These are phyloP conservation scores for Paramecium sonneborni DNA, from an alignment of 73 alveolate species.

Conservation along the genomic window DNA sequence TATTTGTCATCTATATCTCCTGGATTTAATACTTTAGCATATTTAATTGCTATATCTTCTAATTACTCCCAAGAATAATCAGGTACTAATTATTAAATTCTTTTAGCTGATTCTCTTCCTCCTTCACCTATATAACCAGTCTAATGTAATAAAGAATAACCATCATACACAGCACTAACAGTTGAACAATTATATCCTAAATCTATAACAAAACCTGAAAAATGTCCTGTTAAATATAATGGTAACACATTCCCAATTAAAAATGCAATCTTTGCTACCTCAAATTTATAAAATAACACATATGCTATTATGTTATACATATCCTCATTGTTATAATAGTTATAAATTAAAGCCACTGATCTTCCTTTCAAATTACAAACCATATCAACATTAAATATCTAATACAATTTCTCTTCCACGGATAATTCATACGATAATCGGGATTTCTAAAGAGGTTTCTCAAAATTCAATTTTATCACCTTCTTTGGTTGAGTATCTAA, in stretches of 20 bases:
- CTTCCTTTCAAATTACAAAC: conserved; percentile 14
- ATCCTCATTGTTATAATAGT: conserved; percentile 17
- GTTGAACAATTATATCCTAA: not conserved
- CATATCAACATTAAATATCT: conserved; percentile 7
- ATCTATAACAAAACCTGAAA: conserved; percentile 10
- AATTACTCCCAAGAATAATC: not conserved
- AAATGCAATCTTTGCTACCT: conserved; percentile 26
- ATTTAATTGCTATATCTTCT: conserved; percentile 4
- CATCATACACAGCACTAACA: conserved; percentile 53
- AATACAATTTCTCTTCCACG: conserved; percentile 7
- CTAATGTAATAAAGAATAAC: not conserved
- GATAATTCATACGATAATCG: not conserved
- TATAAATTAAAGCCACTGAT: conserved; percentile 24
- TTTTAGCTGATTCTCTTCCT: not conserved
- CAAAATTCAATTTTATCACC: not conserved
- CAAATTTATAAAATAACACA: conserved; percentile 5
- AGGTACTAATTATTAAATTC: not conserved
- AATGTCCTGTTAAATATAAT: conserved; percentile 31
- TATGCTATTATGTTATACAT: not conserved
- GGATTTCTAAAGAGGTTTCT: not conserved
- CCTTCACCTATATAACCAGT: conserved; percentile 40
- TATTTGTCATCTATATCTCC: not conserved
- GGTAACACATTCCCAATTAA: conserved; percentile 31
- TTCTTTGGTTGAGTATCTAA: conserved; percentile 19
- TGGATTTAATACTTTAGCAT: not conserved